Evolutionary conservation across 805 yeast species (phyloP), one percentile per base, ranked within the genome.

Genomic region (Candida berthetii): DNA sequence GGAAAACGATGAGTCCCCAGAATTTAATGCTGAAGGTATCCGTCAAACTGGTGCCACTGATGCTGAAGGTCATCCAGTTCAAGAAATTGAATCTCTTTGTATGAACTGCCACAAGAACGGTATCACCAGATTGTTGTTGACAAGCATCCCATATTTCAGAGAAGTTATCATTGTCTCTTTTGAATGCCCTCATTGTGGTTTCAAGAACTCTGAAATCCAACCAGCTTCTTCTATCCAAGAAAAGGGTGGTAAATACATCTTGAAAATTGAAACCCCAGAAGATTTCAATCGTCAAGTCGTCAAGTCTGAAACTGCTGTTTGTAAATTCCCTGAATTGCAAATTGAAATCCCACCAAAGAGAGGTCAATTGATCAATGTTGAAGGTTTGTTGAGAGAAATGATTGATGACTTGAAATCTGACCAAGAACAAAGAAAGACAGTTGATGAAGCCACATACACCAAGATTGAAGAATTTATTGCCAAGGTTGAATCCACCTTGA

Each of bases 61-160:
- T 59, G 82, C 84, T 9, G 82, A 80, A 60, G 96, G 96, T 4
- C 93, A 88, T 52, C 95, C 96, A 2, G 96, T 93, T 16, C 97
- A 90, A 61, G 98, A 93, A 61, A 78, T 93, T 48, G 91, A 91
- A 58, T 88, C 97, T 8, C 66, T 93, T 32, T 93, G 99, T 69
- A 90, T 93, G 96, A 87, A 86, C 69, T 93, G 99, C 64, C 85
- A 82, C 48, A 69, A 91, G 50, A 74, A 78, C 43, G 99, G 99
- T 44, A 71, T 71, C 40, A 93, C 99, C 4, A 69, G 95, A 50
- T 62, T 93, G 60, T 69, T 93, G 35, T 69, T 93, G 54, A 93
- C 99, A 13, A 72, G 80, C 40, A 93, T 93, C 53, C 99, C 99
- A 16, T 88, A 71, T 55, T 93, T 93, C 67, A 72, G 90, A 48